These are phyloP conservation scores for Apiospora koreana DNA, from an alignment of 2,329 filamentous ascomycete genomes.

Conservation along the genomic window DNA sequence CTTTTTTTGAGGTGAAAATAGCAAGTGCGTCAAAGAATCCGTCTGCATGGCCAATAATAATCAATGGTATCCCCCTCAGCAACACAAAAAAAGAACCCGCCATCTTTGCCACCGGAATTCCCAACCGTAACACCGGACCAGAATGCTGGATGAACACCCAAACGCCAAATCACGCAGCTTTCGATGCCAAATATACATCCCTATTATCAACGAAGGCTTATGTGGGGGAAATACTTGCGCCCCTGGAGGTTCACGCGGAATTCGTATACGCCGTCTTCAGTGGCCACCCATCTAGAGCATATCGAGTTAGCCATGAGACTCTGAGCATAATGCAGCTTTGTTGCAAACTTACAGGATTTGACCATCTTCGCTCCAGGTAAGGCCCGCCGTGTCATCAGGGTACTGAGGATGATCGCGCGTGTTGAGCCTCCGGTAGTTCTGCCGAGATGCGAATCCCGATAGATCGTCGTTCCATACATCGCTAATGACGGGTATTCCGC, in stretches of 20 bases:
- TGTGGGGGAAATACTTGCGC: slow-evolving; percentile 60
- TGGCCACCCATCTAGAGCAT: slow-evolving; percentile 57
- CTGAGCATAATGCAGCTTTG: neutral
- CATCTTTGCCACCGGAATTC: slow-evolving; percentile 4
- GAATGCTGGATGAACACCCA: slow-evolving; percentile 1
- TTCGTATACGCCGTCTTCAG: slow-evolving; percentile 76
- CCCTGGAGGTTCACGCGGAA: slow-evolving; percentile 65
- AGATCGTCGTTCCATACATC: slow-evolving; percentile 34
- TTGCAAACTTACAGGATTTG: slow-evolving; percentile 54
- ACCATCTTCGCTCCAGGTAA: slow-evolving; percentile 64
- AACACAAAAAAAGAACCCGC: neutral
- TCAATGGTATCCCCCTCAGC: neutral
- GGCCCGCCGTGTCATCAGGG: slow-evolving; percentile 60
- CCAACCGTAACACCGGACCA: slow-evolving; percentile 9
- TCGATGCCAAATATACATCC: neutral
- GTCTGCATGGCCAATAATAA: neutral
- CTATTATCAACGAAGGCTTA: slow-evolving; percentile 49
- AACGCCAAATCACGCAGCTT: slow-evolving; percentile 10
- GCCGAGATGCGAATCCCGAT: slow-evolving; percentile 24
- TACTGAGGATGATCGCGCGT: slow-evolving; percentile 44
- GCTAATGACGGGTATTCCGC: slow-evolving; percentile 30
- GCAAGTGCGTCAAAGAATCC: neutral
- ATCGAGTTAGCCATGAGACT: neutral
- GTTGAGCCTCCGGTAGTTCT: slow-evolving; percentile 28
- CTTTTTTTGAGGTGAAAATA: neutral